phyloP scores from a whole-genome alignment of 2,329 filamentous ascomycete species.

The Botryotinia globosa region DNA sequence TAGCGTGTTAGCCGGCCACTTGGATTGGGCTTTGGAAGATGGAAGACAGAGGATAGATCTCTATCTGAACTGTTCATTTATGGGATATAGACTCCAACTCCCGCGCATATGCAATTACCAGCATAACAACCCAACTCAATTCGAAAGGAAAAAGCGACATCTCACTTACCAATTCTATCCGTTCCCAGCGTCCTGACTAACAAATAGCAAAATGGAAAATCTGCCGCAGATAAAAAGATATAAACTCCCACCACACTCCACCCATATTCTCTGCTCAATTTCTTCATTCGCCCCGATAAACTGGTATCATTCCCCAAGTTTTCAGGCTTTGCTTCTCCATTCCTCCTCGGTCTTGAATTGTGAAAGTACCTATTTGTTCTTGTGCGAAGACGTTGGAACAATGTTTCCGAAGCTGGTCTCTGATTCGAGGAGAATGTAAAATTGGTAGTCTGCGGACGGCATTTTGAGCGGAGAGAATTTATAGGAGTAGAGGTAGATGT shows the following conservation, averaged over 20 bases:
- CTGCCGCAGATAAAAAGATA: slow-evolving; percentile 73
- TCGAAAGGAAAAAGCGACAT: not conserved
- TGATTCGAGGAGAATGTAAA: slow-evolving; percentile 18
- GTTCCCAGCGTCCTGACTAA: slow-evolving; percentile 80
- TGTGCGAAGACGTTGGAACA: slow-evolving; percentile 29
- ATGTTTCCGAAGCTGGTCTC: slow-evolving; percentile 13
- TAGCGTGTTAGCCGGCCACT: not conserved
- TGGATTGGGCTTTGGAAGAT: not conserved
- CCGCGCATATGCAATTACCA: not conserved
- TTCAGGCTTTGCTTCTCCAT: slow-evolving; percentile 22
- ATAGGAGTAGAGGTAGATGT: not conserved
- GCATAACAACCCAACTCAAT: too few species aligned
- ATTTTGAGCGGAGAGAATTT: not conserved
- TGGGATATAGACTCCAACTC: slow-evolving; percentile 13
- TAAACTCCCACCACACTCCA: slow-evolving; percentile 95
- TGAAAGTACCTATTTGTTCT: slow-evolving; percentile 29
- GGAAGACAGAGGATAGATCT: not conserved
- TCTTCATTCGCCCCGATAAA: slow-evolving; percentile 55
- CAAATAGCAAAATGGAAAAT: slow-evolving; percentile 94
- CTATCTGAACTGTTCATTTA: not conserved
- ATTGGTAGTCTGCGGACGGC: not conserved
- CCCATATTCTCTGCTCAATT: slow-evolving; percentile 87
- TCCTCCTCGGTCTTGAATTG: slow-evolving; percentile 26
- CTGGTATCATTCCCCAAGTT: slow-evolving; percentile 27
- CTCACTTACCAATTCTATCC: slow-evolving; percentile 71